phyloP scores from a whole-genome alignment of 768 basidiomycete genomes.

The Lactarius indigo region DNA sequence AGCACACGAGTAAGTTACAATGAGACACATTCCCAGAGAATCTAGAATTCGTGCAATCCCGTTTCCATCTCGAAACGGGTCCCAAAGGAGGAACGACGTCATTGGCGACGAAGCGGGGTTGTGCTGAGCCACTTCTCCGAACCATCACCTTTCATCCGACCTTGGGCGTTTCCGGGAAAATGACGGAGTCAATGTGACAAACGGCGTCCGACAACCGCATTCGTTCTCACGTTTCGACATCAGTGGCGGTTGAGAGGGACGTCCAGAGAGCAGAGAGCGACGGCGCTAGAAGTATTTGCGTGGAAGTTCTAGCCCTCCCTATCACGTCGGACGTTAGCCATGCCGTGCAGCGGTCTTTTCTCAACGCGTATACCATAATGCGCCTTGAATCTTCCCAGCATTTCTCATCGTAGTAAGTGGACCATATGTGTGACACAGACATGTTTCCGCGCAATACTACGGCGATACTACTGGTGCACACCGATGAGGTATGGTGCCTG shows the following conservation, averaged over 20 bases:
- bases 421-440: conserved; percentile 77
- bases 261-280: neutral
- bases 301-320: neutral
- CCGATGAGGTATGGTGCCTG: conserved; percentile 93
- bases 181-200: no score
- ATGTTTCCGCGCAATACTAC: conserved; percentile 85
- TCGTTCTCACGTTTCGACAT: neutral
- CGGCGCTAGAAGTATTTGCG: neutral
- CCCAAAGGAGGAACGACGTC: neutral
- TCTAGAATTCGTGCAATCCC: neutral
- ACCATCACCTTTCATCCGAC: no score
- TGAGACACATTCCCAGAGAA: conserved; percentile 3
- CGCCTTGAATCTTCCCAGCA: conserved; percentile 50
- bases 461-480: conserved; percentile 79
- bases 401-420: conserved; percentile 74
- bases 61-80: neutral
- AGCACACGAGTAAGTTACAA: conserved; percentile 10
- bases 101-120: neutral
- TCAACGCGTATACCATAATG: conserved; percentile 85
- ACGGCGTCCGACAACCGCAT: neutral
- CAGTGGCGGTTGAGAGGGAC: neutral
- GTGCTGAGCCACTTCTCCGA: neutral
- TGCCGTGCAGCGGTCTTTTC: conserved; percentile 33
- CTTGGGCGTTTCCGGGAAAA: neutral
- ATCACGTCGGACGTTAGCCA: neutral